Evolutionary conservation across 768 basidiomycete genomes (phyloP).

Genomic region (Butyriboletus loyo): DNA sequence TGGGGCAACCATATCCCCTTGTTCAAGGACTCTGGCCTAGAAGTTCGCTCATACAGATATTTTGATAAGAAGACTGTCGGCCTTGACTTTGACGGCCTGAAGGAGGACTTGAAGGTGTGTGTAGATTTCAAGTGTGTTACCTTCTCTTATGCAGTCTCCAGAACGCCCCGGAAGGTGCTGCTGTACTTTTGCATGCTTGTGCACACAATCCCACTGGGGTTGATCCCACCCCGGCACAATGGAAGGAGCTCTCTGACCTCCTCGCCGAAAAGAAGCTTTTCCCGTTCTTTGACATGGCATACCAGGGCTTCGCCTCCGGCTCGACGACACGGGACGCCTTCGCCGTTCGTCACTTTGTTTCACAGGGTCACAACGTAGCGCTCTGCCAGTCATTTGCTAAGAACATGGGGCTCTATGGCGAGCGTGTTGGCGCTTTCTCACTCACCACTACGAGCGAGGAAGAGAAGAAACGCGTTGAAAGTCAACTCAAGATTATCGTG

Average conservation of each 20-base stretch:
- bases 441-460: conserved; percentile 64
- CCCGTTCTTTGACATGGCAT: conserved; percentile 99
- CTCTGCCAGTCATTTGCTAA: conserved; percentile 97
- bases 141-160: conserved; percentile 17
- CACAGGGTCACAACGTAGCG: conserved; percentile 85
- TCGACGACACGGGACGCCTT: conserved; percentile 88
- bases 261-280: conserved; percentile 87
- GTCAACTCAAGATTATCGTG: conserved; percentile 92
- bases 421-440: conserved; percentile 97
- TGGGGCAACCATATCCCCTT: conserved; percentile 98
- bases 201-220: conserved; percentile 99
- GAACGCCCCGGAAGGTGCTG: conserved; percentile 74
- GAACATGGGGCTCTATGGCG: conserved; percentile 99
- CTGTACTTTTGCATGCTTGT: conserved; percentile 93
- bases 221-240: conserved; percentile 91
- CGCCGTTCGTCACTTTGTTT: conserved; percentile 91
- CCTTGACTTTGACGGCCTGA: conserved; percentile 87
- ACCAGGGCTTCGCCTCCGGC: conserved; percentile 98
- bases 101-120: conserved; percentile 77
- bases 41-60: conserved; percentile 91
- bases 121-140: neutral
- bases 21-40: conserved; percentile 91
- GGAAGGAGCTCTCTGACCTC: conserved; percentile 85
- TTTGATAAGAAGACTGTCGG: conserved; percentile 92
- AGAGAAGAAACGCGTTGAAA: conserved; percentile 85